These are phyloP conservation scores for Hericium alpestre DNA, from an alignment of 768 basidiomycete species.

Conservation along the genomic window DNA sequence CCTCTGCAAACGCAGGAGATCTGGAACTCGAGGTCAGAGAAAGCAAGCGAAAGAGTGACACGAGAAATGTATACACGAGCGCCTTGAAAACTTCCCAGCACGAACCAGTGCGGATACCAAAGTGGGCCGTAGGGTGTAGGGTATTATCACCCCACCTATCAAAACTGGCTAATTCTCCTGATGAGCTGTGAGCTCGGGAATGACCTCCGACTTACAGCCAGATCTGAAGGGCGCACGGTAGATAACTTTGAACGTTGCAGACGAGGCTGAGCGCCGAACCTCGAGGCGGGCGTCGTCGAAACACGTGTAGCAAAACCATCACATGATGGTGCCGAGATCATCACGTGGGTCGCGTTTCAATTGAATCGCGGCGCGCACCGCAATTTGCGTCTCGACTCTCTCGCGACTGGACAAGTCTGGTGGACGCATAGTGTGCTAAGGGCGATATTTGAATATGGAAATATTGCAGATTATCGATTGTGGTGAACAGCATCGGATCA, in stretches of 20 bases:
- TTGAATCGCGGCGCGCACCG: too few species aligned
- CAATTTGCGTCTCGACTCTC: too few species aligned
- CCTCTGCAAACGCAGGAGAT: not conserved
- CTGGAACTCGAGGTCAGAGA: not conserved
- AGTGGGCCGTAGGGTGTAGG: constrained; percentile 5
- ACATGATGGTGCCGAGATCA: not conserved
- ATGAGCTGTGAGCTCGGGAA: not conserved
- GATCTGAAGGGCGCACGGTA: not conserved
- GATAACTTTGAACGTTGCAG: too few species aligned
- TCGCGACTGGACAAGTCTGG: too few species aligned
- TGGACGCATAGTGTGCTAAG: too few species aligned
- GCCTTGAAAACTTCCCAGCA: too few species aligned
- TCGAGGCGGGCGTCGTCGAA: not conserved
- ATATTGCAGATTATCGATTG: too few species aligned
- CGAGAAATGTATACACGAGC: not conserved
- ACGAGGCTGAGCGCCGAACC: too few species aligned
- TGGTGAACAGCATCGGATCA: too few species aligned
- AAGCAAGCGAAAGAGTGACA: not conserved
- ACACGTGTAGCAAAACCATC: constrained; percentile 10
- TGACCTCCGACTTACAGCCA: not conserved
- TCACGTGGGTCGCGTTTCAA: too few species aligned
- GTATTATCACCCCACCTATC: not conserved
- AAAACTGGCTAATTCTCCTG: not conserved
- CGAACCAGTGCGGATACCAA: not conserved
- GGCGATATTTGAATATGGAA: too few species aligned